Conservation (phyloP, 495 filamentous ascomycete genomes). For the Talaromyces adpressus region DNA sequence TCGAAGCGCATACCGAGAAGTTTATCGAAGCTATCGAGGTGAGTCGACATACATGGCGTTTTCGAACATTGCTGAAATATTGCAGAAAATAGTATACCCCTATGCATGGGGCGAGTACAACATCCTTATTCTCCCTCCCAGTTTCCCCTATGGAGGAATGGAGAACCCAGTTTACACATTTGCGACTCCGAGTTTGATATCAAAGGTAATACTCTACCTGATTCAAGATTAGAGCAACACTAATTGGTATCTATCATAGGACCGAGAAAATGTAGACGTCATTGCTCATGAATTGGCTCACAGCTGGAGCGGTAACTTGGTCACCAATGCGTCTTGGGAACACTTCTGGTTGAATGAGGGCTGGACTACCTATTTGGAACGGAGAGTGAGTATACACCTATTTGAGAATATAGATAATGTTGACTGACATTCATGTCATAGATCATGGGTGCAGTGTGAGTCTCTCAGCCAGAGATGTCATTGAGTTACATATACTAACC, state of each 20-base stretch:
- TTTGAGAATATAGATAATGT: background rate
- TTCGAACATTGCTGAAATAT: background rate
- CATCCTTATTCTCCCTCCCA: conserved; percentile 80
- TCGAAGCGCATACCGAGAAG: conserved; percentile 81
- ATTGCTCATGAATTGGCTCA: conserved; percentile 93
- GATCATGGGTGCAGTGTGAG: conserved; percentile 24
- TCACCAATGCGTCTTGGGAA: conserved; percentile 87
- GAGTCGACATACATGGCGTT: background rate
- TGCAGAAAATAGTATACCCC: conserved; percentile 66
- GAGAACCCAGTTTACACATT: conserved; percentile 94
- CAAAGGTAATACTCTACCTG: conserved; percentile 40
- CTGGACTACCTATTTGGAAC: conserved; percentile 92
- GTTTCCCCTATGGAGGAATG: conserved; percentile 88
- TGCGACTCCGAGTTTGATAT: conserved; percentile 87
- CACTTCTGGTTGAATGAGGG: conserved; percentile 98
- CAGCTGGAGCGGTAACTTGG: conserved; percentile 90
- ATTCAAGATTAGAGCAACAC: conserved; percentile 3
- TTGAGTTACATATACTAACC: background rate
- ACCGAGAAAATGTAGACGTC: conserved; percentile 90
- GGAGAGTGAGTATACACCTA: conserved; percentile 44
- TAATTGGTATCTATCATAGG: conserved; percentile 24
- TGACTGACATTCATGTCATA: conserved; percentile 14
- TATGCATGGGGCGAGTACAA: conserved; percentile 96
- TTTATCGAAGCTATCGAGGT: conserved; percentile 84
- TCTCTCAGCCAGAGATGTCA: background rate